Percentiles rank a stretch among this genome's conserved stretches.
These are phyloP conservation scores for Pogostemon cablin DNA, from an alignment of 257 asterid species.

Conservation along the genomic window DNA sequence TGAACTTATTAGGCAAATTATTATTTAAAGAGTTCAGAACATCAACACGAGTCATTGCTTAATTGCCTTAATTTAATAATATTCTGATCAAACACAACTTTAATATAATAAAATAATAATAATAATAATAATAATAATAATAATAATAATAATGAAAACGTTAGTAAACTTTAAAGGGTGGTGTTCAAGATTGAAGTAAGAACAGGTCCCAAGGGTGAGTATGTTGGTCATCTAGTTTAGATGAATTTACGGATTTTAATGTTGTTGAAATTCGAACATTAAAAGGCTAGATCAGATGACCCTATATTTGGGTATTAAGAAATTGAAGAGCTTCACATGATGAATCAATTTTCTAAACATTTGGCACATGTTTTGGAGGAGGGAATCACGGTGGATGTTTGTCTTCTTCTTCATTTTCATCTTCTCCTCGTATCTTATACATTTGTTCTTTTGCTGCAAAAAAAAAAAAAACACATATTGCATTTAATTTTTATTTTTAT, in stretches of 20 bases:
- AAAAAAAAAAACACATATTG: background rate
- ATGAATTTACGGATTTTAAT: slow-evolving; percentile 22
- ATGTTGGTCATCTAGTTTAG: slow-evolving; percentile 64
- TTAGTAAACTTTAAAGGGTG: slow-evolving; percentile 19
- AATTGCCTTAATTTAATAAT: no score
- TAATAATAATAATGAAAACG: slow-evolving; percentile 27
- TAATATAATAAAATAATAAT: background rate
- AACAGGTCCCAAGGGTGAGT: slow-evolving; percentile 43
- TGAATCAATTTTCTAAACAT: slow-evolving; percentile 6
- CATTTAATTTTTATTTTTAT: no score
- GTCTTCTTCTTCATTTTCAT: slow-evolving; percentile 43
- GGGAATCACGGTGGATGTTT: slow-evolving; percentile 86
- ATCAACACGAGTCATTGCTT: background rate
- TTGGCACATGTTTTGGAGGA: slow-evolving; percentile 59
- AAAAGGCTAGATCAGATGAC: slow-evolving; percentile 32
- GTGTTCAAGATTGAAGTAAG: slow-evolving; percentile 34
- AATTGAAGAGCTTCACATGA: slow-evolving; percentile 24
- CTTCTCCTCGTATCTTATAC: slow-evolving; percentile 33
- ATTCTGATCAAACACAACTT: no score
- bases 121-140: background rate
- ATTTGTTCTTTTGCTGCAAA: slow-evolving; percentile 26
- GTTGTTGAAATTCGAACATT: slow-evolving; percentile 29
- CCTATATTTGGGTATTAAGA: slow-evolving; percentile 22
- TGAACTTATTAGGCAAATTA: no score
- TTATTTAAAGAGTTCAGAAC: no score